Conservation (phyloP, 2,329 filamentous ascomycete species). For the Macrophomina tecta region DNA sequence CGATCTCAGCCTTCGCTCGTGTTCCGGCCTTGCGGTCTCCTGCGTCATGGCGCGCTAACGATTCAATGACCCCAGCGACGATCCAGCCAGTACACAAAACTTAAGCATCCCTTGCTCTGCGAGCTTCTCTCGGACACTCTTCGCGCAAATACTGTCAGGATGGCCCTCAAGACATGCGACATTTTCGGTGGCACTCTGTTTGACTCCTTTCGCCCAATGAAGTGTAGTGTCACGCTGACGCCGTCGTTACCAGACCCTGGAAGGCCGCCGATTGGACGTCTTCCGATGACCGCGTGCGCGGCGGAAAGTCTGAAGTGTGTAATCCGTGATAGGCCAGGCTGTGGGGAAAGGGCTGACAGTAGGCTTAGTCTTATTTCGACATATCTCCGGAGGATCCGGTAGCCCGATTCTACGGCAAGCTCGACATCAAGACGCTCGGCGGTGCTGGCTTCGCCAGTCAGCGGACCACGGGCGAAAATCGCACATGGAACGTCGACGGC, state of each 20-base stretch:
- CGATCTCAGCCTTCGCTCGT: constrained; percentile 5
- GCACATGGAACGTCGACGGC: constrained; percentile 66
- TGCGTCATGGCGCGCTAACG: constrained; percentile 24
- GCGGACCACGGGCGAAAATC: constrained; percentile 64
- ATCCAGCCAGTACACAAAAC: constrained; percentile 1
- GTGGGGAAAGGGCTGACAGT: constrained; percentile 1
- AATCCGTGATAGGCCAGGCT: neutral
- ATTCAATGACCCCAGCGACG: constrained; percentile 6
- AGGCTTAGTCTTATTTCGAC: constrained; percentile 56
- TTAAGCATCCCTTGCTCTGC: neutral
- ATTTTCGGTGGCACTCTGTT: constrained; percentile 24
- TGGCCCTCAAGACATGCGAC: constrained; percentile 12
- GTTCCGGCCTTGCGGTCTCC: constrained; percentile 10
- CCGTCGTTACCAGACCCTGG: constrained; percentile 60
- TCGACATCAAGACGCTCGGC: constrained; percentile 77
- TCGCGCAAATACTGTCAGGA: neutral
- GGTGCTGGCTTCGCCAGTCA: constrained; percentile 85
- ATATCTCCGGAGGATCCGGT: constrained; percentile 41
- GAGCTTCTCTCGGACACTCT: neutral
- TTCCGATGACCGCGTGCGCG: constrained; percentile 78
- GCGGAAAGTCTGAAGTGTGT: constrained; percentile 66
- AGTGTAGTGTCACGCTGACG: neutral
- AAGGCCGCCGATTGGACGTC: constrained; percentile 66
- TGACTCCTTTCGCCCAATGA: neutral
- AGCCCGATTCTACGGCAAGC: constrained; percentile 67